Base-by-base conservation (phyloP, 2,329 filamentous ascomycete species). In the Trichoderma sp. region DNA sequence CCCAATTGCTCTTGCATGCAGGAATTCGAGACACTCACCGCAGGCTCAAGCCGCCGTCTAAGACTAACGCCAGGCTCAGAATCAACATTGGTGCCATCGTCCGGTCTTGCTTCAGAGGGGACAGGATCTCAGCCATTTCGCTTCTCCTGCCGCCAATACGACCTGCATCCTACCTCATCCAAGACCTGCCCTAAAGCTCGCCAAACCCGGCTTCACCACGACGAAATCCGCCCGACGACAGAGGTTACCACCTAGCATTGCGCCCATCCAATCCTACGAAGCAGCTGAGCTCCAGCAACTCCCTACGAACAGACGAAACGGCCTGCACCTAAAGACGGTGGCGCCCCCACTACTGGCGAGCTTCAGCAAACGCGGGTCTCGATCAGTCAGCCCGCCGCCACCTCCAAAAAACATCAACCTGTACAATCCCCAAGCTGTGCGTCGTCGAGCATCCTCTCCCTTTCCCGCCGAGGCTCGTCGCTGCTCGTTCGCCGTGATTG, bases 351-450 rank as follows among this genome's bases (percentile, higher is more conserved):
- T 33, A 60, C 29, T 24, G 24, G n/a, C 40, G 33, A 68, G 66
- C 59, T 52, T 63, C 43, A 60, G 57, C 63, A 68, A 64, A 53
- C 63, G 52, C 68, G 35, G 68, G 35, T 58, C 61, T 65, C 60
- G 37, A 56, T 65, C 62, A 56, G 67, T 65, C 59, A 56, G 67
- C 67, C 68, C 24, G 62, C 68, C 57, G 27, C 64, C 52, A 67
- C 68, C 68, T 61, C 33, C 55, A 66, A 55, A 68, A 65, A 56
- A 56, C 56, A 52, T 13, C 52, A 57, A 57, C 57, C 59, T 21
- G 7, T 33, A 21, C 49, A 27, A 69, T 37, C 52, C 33, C 29
- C 65, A n/a, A 10, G 53, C 52, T 56, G 21, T 29, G 35, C 52
- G 21, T 58, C n/a, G 65, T 63, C 60, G 57, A 59, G 59, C 69